Evolutionary conservation across 257 asterid species (phyloP), one percentile per base, ranked within the genome.

Genomic region (Scutellaria galericulata): DNA sequence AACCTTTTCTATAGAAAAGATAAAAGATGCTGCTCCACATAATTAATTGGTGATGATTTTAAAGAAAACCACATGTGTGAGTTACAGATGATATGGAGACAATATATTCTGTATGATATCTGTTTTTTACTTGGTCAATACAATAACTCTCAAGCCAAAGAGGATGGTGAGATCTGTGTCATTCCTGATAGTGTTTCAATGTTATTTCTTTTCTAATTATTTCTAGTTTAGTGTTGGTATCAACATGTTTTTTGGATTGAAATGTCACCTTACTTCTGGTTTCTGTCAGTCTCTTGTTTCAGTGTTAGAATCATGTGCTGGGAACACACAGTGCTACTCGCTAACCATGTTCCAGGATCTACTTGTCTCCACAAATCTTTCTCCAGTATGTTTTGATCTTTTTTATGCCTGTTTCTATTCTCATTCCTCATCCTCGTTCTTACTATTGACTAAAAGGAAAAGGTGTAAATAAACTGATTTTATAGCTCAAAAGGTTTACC

Each of bases 271-370:
- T 58, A 77, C 60, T 55, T 74, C 66, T 76, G 70, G 53, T 80
- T 77, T 83, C 69, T 87, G 58, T 71, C 91, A 94, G 99, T 92
- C 97, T 69, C 90, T 95, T 44, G 91, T 90, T 71, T 81, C 87
- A 73, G 86, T 82, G 76, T 73, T 95, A 76, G 98, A 92, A 82
- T 88, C 97, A 68, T 86, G 93, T 80, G 82, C 80, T 15, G 95
- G 88, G 78, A 83, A 80, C 83, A 41, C 85, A 13, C 84, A 66
- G 27, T 88, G 96, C 84, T 77, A 82, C 88, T 90, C 99, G 27
- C 67, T 95, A 77, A 81, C 87, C 85, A 82, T 92, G 97, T 95
- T 86, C 82, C 98, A 95, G 88, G 98, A 95, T 82, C 87, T 95
- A 70, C 86, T 95, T 65, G 98, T 95, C 78, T 88, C 99, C 47